Evolutionary conservation across 2,329 filamentous ascomycete genomes (phyloP), one percentile per base, ranked within the genome.

Genomic region (Fusarium burgessii): DNA sequence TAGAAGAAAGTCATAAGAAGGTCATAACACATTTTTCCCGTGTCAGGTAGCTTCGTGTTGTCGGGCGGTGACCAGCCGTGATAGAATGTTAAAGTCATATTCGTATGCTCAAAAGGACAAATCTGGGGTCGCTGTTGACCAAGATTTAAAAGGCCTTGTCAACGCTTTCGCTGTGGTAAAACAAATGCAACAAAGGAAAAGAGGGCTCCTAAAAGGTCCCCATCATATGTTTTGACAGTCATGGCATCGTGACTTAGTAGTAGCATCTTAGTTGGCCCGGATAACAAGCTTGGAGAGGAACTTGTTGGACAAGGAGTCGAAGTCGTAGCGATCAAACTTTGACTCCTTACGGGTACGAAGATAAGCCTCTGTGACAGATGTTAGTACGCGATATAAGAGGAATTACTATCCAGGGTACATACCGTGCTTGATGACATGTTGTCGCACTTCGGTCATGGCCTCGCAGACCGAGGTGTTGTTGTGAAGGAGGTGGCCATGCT

Each of bases 201-300:
- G 47, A 45, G 51, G 59, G 57, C 57, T n/a, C 47, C 49, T 47
- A 38, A 49, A 20, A 41, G 51, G 60, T 29, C 62, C 67, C 42
- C 13, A 35, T 58, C 58, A 61, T 68, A 55, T 72, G 54, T 55
- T 58, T 47, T 46, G 66, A 77, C 62, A 57, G 51, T 50, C 62
- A 69, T 70, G 62, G 67, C 67, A 74, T 64, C 50, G 13, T 58
- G 41, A 46, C 46, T 47, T 50, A 8, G 50, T 29, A 42, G 56
- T 52, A 58, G 18, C 36, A 62, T 66, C 72, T 80, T 87, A 97
- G 85, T 97, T 97, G 78, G 95, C 93, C 76, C 95, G 94, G 81
- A 98, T 97, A 80, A 98, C 95, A 78, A 98, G 89, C 84, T 97
- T 97, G 40, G 95, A 97, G 75, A 98, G 85, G 86, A 98, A 98